These are phyloP conservation scores for Mollisiaceae sp. DNA, from an alignment of 2,329 filamentous ascomycete genomes.

Conservation along the genomic window DNA sequence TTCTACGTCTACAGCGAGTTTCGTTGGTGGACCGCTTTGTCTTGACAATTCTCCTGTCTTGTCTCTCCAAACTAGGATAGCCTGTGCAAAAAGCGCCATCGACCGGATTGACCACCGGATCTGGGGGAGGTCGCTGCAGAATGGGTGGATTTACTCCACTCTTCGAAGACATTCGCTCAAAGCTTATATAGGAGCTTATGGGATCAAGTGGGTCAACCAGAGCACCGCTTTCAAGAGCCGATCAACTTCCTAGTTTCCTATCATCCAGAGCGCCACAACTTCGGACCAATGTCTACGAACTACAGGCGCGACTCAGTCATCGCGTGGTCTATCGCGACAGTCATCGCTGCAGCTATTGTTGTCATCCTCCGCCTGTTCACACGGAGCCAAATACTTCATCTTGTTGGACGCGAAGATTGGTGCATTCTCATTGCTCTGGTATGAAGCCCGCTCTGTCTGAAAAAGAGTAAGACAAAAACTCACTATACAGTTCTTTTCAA, in stretches of 20 bases:
- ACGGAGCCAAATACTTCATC: background rate
- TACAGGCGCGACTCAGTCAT: background rate
- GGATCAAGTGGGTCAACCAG: background rate
- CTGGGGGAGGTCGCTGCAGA: background rate
- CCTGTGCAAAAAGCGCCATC: background rate
- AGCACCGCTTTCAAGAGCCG: background rate
- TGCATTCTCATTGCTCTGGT: constrained; percentile 3
- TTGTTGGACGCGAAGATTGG: constrained; percentile 5
- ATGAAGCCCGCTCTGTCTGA: background rate
- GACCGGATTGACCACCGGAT: background rate
- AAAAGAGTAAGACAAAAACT: background rate
- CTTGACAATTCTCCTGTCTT: background rate
- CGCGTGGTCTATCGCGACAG: background rate
- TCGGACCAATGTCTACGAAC: background rate
- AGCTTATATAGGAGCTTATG: background rate
- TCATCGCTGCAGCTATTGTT: background rate
- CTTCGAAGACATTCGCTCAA: background rate
- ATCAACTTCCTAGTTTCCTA: background rate
- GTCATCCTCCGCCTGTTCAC: constrained; percentile 2
- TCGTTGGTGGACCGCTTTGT: background rate
- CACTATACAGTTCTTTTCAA: background rate
- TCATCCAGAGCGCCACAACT: background rate
- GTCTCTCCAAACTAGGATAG: background rate
- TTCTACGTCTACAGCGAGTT: background rate
- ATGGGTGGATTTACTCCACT: background rate